These are phyloP conservation scores for Nymphaea thermarum DNA, from an alignment of 164 flowering plant genomes.

Conservation along the genomic window DNA sequence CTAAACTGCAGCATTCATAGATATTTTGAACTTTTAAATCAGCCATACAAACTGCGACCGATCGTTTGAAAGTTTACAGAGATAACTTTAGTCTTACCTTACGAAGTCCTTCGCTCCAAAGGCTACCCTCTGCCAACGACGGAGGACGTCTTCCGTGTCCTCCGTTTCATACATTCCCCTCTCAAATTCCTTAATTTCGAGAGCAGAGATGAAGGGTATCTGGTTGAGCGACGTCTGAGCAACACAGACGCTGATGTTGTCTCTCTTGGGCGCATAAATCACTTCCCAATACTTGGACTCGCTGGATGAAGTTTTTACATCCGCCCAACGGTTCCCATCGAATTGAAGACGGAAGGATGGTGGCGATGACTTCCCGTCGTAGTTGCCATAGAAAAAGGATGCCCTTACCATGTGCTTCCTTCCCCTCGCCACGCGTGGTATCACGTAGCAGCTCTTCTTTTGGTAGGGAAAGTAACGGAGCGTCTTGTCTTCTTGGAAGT, in stretches of 20 bases:
- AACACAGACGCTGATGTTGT: slow-evolving; percentile 15
- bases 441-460: slow-evolving; percentile 24
- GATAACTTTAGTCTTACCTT: no score
- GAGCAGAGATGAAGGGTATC: slow-evolving; percentile 28
- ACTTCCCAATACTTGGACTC: slow-evolving; percentile 8
- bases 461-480: slow-evolving; percentile 22
- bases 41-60: no score
- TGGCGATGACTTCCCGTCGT: slow-evolving; percentile 22
- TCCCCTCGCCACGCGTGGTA: slow-evolving; percentile 3
- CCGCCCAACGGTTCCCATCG: slow-evolving; percentile 22
- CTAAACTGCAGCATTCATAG: not conserved
- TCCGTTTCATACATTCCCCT: slow-evolving; percentile 11
- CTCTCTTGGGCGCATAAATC: slow-evolving; percentile 12
- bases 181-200: slow-evolving; percentile 24
- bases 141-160: slow-evolving; percentile 12
- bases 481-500: slow-evolving; percentile 14
- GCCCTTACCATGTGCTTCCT: slow-evolving; percentile 16
- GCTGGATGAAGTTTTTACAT: slow-evolving; percentile 6
- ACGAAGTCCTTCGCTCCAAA: slow-evolving; percentile 11
- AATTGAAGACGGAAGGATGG: slow-evolving; percentile 23
- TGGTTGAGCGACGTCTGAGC: slow-evolving; percentile 25
- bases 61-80: no score
- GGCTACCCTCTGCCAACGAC: slow-evolving; percentile 13
- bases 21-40: not conserved
- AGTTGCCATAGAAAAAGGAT: slow-evolving; percentile 7